A percentile compares a stretch with the other conserved stretches of the same genome.
phyloP scores from a whole-genome alignment of 495 filamentous ascomycete genomes.

The Penicillium paxilli region DNA sequence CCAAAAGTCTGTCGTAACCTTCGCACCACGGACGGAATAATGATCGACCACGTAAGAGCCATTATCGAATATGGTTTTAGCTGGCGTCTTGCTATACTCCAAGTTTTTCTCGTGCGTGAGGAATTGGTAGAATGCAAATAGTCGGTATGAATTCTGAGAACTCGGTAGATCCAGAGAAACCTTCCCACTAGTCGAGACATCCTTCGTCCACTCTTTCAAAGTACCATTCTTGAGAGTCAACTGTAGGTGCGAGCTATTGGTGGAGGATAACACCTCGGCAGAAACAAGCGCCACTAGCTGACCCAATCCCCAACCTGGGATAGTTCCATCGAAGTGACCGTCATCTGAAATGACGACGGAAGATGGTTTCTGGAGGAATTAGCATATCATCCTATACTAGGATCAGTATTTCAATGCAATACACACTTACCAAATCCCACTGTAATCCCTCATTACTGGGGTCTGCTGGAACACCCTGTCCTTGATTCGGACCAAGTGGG shows the following conservation, averaged over 20 bases:
- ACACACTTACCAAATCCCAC: conserved; percentile 33
- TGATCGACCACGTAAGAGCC: conserved; percentile 53
- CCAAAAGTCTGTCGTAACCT: conserved; percentile 45
- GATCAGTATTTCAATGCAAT: too few relatives aligned
- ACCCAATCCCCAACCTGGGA: conserved; percentile 42
- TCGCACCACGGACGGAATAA: conserved; percentile 43
- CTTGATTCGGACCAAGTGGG: conserved; percentile 49
- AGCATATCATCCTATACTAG: background rate
- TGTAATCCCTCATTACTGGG: conserved; percentile 29
- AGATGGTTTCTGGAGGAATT: conserved; percentile 10
- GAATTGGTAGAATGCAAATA: conserved; percentile 43
- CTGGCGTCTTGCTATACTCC: conserved; percentile 10
- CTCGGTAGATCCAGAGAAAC: conserved; percentile 7
- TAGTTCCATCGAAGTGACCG: conserved; percentile 27
- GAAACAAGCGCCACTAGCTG: conserved; percentile 33
- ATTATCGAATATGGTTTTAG: conserved; percentile 35
- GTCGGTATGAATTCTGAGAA: conserved; percentile 10
- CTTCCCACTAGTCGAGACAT: conserved; percentile 18
- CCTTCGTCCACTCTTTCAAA: conserved; percentile 12
- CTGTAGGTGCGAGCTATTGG: conserved; percentile 11
- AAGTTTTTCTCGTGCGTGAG: conserved; percentile 29
- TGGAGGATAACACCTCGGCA: conserved; percentile 22
- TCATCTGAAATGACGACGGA: conserved; percentile 22
- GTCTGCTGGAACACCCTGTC: conserved; percentile 46
- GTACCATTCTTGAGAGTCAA: conserved; percentile 14